A percentile compares a stretch with the other conserved stretches of the same genome.
Evolutionary conservation across 352 stramenopile species (phyloP).

Genomic region (Globisporangium orthogonon): DNA sequence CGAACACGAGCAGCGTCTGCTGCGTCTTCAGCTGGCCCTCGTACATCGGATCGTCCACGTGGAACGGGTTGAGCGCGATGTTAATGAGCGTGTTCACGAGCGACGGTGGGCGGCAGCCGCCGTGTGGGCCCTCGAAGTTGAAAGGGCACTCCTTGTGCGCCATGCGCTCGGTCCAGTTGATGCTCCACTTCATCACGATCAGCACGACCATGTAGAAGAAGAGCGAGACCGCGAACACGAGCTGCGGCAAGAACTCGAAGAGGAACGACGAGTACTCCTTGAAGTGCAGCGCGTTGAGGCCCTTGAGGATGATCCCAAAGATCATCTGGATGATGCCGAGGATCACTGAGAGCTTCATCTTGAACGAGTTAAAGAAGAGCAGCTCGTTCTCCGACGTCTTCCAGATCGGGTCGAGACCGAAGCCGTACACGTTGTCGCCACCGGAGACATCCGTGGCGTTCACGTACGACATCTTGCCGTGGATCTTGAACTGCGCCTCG

Average conservation of each 20-base stretch:
- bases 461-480: conserved; percentile 66
- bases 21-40: conserved; percentile 87
- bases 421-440: conserved; percentile 92
- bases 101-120: conserved; percentile 94
- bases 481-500: conserved; percentile 62
- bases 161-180: conserved; percentile 97
- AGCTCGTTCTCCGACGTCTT: conserved; percentile 97
- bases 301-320: conserved; percentile 95
- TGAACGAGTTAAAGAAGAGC: conserved; percentile 99
- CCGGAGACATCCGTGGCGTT: conserved; percentile 74
- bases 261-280: conserved; percentile 92
- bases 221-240: conserved; percentile 94
- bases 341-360: conserved; percentile 99
- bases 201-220: conserved; percentile 99
- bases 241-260: conserved; percentile 97
- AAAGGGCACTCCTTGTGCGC: conserved; percentile 88
- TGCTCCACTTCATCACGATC: conserved; percentile 99
- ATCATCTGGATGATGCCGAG: conserved; percentile 99
- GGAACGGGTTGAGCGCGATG: conserved; percentile 93
- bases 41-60: conserved; percentile 95
- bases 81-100: conserved; percentile 99
- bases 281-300: conserved; percentile 96
- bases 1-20: conserved; percentile 90
- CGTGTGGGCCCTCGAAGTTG: conserved; percentile 90
- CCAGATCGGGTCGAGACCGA: conserved; percentile 98